Conservation (phyloP, 1,284 basidiomycete species). For the Somion occarium region DNA sequence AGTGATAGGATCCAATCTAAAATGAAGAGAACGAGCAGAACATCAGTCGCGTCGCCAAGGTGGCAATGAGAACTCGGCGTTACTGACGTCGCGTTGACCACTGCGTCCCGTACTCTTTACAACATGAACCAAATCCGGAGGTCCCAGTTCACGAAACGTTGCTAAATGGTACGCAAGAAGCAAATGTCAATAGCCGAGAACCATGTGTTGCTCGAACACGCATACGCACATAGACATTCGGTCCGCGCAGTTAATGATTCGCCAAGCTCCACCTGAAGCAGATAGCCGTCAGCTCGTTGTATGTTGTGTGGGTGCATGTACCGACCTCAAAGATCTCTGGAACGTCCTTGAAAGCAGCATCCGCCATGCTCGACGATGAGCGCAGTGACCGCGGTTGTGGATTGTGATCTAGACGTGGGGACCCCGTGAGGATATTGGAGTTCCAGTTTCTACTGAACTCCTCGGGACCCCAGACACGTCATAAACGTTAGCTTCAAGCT, state of each 20-base stretch:
- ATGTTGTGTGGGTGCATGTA: background rate
- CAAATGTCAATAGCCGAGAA: slow-evolving; percentile 19
- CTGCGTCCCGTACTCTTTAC: slow-evolving; percentile 86
- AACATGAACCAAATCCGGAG: slow-evolving; percentile 95
- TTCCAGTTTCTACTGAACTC: too few relatives aligned
- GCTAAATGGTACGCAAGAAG: slow-evolving; percentile 47
- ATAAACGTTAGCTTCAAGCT: too few relatives aligned
- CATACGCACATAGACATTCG: slow-evolving; percentile 79
- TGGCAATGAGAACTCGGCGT: slow-evolving; percentile 2
- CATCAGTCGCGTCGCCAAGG: slow-evolving; percentile 4
- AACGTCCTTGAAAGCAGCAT: slow-evolving; percentile 47
- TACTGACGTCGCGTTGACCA: slow-evolving; percentile 80
- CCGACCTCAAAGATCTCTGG: slow-evolving; percentile 70
- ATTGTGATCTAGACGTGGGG: background rate
- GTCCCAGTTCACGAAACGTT: slow-evolving; percentile 94
- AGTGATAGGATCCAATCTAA: slow-evolving; percentile 91
- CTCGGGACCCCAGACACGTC: too few relatives aligned
- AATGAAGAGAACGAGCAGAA: too few relatives aligned
- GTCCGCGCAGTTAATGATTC: slow-evolving; percentile 89
- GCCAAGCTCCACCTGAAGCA: slow-evolving; percentile 79
- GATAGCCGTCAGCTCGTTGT: slow-evolving; percentile 3
- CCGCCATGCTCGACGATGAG: slow-evolving; percentile 26
- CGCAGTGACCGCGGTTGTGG: background rate
- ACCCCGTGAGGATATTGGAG: background rate
- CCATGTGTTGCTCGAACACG: slow-evolving; percentile 3